Evolutionary conservation across 306 rosid species (phyloP).

Genomic region (Cicer pinnatifidum): DNA sequence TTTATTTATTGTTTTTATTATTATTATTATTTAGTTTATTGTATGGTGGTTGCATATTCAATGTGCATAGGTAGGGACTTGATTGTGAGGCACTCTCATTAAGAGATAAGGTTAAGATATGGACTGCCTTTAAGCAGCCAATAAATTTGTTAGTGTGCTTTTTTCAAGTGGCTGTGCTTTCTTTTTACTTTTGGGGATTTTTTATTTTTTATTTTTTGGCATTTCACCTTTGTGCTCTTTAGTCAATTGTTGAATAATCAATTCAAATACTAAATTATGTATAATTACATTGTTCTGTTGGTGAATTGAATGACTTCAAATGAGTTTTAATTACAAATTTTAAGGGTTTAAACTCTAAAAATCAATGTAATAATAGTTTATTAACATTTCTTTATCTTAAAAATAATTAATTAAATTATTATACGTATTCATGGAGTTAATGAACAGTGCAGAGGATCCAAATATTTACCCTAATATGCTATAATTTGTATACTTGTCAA

Average conservation of each 20-base stretch:
- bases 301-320: too few species aligned
- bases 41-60: slow-evolving; percentile 14
- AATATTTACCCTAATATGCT: too few species aligned
- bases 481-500: background rate
- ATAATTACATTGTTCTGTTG: too few species aligned
- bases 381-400: too few species aligned
- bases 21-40: background rate
- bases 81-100: background rate
- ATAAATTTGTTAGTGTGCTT: background rate
- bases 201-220: background rate
- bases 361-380: too few species aligned
- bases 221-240: background rate
- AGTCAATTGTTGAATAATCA: too few species aligned
- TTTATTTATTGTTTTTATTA: background rate
- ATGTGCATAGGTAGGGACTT: slow-evolving; percentile 28
- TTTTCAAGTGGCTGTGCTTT: background rate
- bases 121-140: background rate
- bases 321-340: too few species aligned
- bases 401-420: too few species aligned
- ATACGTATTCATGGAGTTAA: too few species aligned
- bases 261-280: too few species aligned
- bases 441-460: too few species aligned
- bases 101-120: slow-evolving; percentile 11
- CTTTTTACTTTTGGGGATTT: background rate
- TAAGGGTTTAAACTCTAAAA: too few species aligned